A percentile compares a stretch with the other conserved stretches of the same genome.
Conservation (phyloP, 805 yeast genomes). For the Ogataea henricii region DNA sequence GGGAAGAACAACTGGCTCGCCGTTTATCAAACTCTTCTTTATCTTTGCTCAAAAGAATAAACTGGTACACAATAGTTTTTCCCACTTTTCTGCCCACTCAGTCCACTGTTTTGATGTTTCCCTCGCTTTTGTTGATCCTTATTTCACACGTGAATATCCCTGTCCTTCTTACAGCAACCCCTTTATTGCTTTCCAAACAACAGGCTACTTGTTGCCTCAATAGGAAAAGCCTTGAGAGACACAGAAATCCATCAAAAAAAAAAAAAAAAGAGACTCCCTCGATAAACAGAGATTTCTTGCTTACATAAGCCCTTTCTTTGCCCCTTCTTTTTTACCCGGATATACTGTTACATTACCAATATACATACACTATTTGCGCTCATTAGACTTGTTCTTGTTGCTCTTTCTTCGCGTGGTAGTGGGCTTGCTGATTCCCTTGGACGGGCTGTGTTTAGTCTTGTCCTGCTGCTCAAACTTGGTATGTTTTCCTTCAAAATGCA, state of each 20-base stretch:
- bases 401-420: constrained; percentile 2
- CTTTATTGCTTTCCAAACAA: neutral
- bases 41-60: no score
- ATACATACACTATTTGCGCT: neutral
- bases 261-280: constrained; percentile 1
- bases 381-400: neutral
- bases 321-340: neutral
- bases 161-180: constrained; percentile 12
- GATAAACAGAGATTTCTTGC: no score
- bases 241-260: neutral
- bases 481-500: constrained; percentile 56
- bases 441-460: constrained; percentile 2
- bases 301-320: neutral
- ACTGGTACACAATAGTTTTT: no score
- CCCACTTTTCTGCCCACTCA: no score
- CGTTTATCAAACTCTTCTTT: no score
- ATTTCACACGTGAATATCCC: neutral
- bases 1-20: neutral
- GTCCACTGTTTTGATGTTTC: no score
- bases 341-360: neutral
- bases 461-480: constrained; percentile 42
- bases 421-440: constrained; percentile 4
- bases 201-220: constrained; percentile 24
- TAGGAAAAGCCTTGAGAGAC: constrained; percentile 12
- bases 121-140: no score